phyloP scores from a whole-genome alignment of 176 grass and related monocot genomes.

The Themeda triandra region DNA sequence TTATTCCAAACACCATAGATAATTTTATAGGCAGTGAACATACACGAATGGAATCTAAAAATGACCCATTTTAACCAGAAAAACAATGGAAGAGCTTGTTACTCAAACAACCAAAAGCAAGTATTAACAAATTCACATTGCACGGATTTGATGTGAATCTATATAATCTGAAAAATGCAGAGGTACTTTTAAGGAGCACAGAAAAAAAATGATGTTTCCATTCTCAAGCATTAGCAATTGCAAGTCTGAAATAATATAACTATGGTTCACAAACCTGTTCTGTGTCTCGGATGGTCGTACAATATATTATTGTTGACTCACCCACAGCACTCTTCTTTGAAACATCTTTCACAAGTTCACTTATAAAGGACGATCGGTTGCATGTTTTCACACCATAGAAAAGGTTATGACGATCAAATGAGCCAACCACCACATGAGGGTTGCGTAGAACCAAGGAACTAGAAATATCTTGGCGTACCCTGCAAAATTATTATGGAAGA shows the following conservation, averaged over 20 bases:
- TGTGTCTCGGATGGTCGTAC: conserved; percentile 81
- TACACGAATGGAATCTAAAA: too few species aligned
- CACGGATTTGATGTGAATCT: not conserved
- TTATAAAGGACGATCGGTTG: conserved; percentile 62
- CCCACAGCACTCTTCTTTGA: conserved; percentile 48
- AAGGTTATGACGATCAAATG: conserved; percentile 87
- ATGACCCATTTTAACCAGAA: too few species aligned
- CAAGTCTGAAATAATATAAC: conserved; percentile 5
- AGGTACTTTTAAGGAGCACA: not conserved
- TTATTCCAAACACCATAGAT: too few species aligned
- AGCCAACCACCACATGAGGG: conserved; percentile 64
- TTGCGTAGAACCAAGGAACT: conserved; percentile 61
- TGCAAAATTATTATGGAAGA: conserved; percentile 27
- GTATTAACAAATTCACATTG: not conserved
- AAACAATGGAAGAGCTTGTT: conserved; percentile 8
- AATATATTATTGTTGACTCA: conserved; percentile 90
- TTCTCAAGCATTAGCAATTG: not conserved
- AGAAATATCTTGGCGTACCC: conserved; percentile 79
- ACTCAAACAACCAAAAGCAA: not conserved
- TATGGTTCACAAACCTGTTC: conserved; percentile 52
- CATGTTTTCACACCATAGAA: conserved; percentile 80
- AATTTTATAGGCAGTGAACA: too few species aligned
- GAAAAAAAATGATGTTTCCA: not conserved
- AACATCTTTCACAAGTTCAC: conserved; percentile 86
- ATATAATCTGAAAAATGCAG: not conserved